Evolutionary conservation across 768 basidiomycete species (phyloP), one percentile per base, ranked within the genome.

Genomic region (Floccularia luteovirens): DNA sequence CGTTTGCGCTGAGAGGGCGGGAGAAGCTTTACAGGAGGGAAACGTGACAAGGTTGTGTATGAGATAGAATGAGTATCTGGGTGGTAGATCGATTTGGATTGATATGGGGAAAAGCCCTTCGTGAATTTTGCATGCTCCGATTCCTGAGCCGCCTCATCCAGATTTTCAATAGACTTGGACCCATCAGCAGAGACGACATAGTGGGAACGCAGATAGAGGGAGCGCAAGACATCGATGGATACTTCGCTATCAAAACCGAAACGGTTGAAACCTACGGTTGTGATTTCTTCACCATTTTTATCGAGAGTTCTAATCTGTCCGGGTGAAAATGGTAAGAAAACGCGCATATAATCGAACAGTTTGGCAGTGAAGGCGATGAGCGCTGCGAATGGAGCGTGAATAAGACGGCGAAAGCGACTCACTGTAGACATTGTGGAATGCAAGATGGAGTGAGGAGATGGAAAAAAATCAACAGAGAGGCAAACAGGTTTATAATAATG

Each of bases 161-260:
- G 52, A 17, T 63, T 53, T 31, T 63, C 54, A 11, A 54, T 50
- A 38, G 47, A 53, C 21, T 55, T 59, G 12, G 53, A 48, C 25
- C 65, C 57, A 27, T 55, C 48, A 5, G 65, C 64, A 24, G 71
- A 66, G 23, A 71, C 58, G 39, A 79, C 72, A 51, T 88, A 90
- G 62, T 87, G 85, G 6, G 86, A 74, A 8, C 88, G 79, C 30
- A 96, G 75, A 64, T 94, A 94, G 33, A 96, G 73, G n/a, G 83
- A 77, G 37, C 92, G 84, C 39, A 94, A 77, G 48, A 75, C 67
- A 47, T 90, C 83, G 51, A 92, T 61, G 43, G 82, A 58, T 46
- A 92, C 87, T 51, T 83, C 77, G 51, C 83, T 82, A 63, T 96
- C 84, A 61, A 98, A 93, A 5, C 90, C 91, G 50, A 96, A 96